Conservation (phyloP, 768 basidiomycete genomes). For the Hydnum rufescens region DNA sequence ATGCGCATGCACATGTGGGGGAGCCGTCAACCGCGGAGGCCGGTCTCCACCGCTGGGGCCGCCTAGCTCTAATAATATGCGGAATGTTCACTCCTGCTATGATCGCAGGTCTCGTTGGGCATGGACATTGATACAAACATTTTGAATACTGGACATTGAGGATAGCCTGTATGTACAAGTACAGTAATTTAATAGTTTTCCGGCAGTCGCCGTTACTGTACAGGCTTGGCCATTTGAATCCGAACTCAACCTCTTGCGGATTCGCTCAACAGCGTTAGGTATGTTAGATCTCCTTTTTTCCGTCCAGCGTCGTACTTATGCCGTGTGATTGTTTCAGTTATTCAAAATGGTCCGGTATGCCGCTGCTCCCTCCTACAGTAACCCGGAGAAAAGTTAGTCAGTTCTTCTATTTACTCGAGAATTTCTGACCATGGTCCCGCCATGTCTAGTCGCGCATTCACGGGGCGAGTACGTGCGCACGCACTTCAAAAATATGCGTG, state of each 20-base stretch:
- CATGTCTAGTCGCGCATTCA: slow-evolving; percentile 56
- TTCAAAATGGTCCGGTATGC: slow-evolving; percentile 68
- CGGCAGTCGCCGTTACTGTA: too few species aligned
- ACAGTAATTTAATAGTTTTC: too few species aligned
- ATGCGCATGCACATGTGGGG: slow-evolving; percentile 23
- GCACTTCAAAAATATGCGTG: slow-evolving; percentile 99
- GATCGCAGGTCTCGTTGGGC: slow-evolving; percentile 39
- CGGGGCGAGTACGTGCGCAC: slow-evolving; percentile 96
- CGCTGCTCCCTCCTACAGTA: slow-evolving; percentile 62
- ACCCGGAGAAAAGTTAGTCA: slow-evolving; percentile 82
- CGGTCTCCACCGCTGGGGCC: slow-evolving; percentile 25
- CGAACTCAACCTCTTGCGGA: too few species aligned
- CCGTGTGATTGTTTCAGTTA: neutral
- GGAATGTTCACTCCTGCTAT: slow-evolving; percentile 59
- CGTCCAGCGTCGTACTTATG: neutral
- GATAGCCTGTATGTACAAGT: too few species aligned
- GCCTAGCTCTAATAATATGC: slow-evolving; percentile 33
- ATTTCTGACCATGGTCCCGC: neutral
- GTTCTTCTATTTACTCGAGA: slow-evolving; percentile 3
- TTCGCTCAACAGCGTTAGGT: too few species aligned
- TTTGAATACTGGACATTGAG: too few species aligned
- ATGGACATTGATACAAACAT: too few species aligned
- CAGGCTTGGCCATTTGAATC: too few species aligned
- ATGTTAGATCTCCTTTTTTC: too few species aligned
- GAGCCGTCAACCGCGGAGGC: slow-evolving; percentile 15